Conservation (phyloP, 352 stramenopile species). For the Saprolegnia parasitica region DNA sequence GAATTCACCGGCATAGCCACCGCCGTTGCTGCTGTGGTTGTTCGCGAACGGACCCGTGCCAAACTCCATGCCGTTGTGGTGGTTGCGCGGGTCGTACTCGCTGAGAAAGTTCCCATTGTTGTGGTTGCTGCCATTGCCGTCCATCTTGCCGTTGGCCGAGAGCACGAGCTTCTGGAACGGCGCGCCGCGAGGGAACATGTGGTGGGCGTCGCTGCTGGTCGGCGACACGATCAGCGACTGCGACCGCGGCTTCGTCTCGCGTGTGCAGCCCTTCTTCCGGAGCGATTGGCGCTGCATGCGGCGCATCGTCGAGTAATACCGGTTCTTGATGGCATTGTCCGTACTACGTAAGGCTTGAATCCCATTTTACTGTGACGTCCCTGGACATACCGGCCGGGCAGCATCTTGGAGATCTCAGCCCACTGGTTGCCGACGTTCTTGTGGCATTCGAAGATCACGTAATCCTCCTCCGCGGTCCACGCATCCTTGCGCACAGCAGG, state of each 20-base stretch:
- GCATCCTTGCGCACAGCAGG: constrained; percentile 83
- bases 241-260: constrained; percentile 18
- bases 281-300: constrained; percentile 84
- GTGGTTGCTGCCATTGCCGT: constrained; percentile 1
- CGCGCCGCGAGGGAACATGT: constrained; percentile 21
- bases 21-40: neutral
- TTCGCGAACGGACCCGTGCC: neutral
- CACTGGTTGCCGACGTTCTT: constrained; percentile 91
- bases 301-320: constrained; percentile 89
- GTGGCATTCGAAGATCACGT: constrained; percentile 87
- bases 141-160: constrained; percentile 18
- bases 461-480: constrained; percentile 87
- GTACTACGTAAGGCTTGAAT: constrained; percentile 37
- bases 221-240: constrained; percentile 22
- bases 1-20: constrained; percentile 4
- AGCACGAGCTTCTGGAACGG: constrained; percentile 26
- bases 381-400: constrained; percentile 61
- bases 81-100: constrained; percentile 19
- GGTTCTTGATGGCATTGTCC: constrained; percentile 90
- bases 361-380: too few relatives aligned
- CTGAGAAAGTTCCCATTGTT: neutral
- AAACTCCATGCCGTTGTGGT: constrained; percentile 13
- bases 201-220: constrained; percentile 1
- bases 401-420: constrained; percentile 89
- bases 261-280: constrained; percentile 62